phyloP scores from a whole-genome alignment of 257 asterid genomes.

The Przewalskia tangutica region DNA sequence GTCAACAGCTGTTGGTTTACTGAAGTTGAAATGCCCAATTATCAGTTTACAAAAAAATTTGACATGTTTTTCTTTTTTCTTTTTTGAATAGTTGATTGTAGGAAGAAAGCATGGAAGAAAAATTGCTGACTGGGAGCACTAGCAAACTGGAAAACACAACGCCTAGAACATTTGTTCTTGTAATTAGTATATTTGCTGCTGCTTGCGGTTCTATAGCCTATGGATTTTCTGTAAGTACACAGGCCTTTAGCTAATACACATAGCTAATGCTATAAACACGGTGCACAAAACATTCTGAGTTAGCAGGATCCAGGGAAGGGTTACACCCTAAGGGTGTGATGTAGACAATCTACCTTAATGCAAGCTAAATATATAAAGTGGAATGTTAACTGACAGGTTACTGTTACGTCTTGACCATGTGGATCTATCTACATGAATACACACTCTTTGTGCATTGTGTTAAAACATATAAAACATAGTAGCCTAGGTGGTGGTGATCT shows the following conservation, averaged over 20 bases:
- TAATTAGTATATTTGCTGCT: constrained; percentile 10
- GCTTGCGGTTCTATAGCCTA: constrained; percentile 9
- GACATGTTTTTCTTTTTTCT: too few species aligned
- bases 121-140: background rate
- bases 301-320: too few species aligned
- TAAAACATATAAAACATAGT: too few species aligned
- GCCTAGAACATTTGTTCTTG: background rate
- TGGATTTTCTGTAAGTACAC: constrained; percentile 16
- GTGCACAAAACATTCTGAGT: too few species aligned
- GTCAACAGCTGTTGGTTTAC: background rate
- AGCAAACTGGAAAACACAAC: background rate
- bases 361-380: background rate
- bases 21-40: too few species aligned
- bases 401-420: background rate
- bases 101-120: background rate
- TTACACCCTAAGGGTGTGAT: too few species aligned
- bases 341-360: too few species aligned
- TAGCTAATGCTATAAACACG: background rate
- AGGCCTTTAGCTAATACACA: too few species aligned
- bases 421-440: background rate
- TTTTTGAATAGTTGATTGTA: too few species aligned
- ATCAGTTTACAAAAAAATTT: too few species aligned
- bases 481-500: too few species aligned
- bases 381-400: background rate
- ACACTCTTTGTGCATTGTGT: too few species aligned